A percentile compares a stretch with the other conserved stretches of the same genome.
Evolutionary conservation across 768 basidiomycete species (phyloP).

Genomic region (Phaffia tasmanica): DNA sequence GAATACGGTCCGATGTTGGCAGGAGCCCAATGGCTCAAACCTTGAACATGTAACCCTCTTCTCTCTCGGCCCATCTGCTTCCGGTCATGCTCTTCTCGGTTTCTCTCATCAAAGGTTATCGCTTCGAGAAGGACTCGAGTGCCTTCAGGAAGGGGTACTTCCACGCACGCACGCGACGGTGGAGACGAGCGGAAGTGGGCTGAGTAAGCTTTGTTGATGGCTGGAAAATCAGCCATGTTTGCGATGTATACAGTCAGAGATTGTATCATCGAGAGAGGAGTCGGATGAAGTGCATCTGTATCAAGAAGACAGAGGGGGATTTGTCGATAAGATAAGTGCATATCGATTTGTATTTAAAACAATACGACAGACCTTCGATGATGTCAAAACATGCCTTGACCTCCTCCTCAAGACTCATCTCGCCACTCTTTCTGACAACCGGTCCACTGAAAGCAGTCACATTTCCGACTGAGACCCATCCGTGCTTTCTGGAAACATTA

Average conservation of each 20-base stretch:
- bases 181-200: conserved; percentile 81
- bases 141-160: conserved; percentile 54
- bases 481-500: background rate
- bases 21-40: conserved; percentile 96
- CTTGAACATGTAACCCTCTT: conserved; percentile 81
- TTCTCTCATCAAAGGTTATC: conserved; percentile 50
- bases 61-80: conserved; percentile 41
- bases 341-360: background rate
- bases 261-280: conserved; percentile 51
- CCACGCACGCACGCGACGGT: conserved; percentile 88
- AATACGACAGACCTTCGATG: background rate
- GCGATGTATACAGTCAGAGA: conserved; percentile 70
- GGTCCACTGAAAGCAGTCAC: background rate
- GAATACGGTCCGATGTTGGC: conserved; percentile 99
- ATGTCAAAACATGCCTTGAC: conserved; percentile 24
- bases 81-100: conserved; percentile 1
- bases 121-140: conserved; percentile 62
- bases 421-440: too few relatives aligned
- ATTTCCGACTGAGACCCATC: background rate
- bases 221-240: conserved; percentile 65
- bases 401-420: background rate
- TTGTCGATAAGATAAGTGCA: background rate
- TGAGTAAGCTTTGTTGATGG: conserved; percentile 65
- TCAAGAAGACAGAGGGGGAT: background rate
- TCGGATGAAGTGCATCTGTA: conserved; percentile 49